Conservation (phyloP, 2,329 filamentous ascomycete species). For the Cladosporium velox region DNA sequence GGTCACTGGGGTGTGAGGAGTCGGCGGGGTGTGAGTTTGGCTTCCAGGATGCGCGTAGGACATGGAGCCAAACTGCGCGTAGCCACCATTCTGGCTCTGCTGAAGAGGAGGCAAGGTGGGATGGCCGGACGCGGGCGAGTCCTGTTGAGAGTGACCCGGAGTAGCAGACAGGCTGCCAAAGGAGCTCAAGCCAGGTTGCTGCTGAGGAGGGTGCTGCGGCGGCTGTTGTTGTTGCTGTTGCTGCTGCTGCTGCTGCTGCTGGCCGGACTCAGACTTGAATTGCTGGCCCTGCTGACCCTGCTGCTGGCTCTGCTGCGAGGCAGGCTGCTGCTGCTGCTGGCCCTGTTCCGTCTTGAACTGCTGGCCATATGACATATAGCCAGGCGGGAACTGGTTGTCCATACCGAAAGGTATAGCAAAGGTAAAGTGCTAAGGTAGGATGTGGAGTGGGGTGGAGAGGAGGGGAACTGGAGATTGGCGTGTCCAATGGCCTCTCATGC, state of each 20-base stretch:
- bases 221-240: constrained; percentile 28
- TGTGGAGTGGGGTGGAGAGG: constrained; percentile 23
- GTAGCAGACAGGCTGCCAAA: constrained; percentile 33
- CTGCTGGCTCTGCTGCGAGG: constrained; percentile 27
- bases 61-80: constrained; percentile 37
- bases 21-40: constrained; percentile 37
- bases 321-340: constrained; percentile 29
- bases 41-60: constrained; percentile 37
- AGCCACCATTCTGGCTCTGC: constrained; percentile 38
- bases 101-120: constrained; percentile 40
- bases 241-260: constrained; percentile 30
- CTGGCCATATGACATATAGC: constrained; percentile 31
- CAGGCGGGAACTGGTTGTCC: constrained; percentile 32
- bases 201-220: constrained; percentile 26
- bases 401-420: constrained; percentile 24
- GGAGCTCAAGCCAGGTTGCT: constrained; percentile 25
- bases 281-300: constrained; percentile 28
- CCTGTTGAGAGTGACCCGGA: constrained; percentile 26
- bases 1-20: constrained; percentile 38
- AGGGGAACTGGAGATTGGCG: constrained; percentile 23
- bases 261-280: constrained; percentile 25
- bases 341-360: constrained; percentile 25
- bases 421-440: constrained; percentile 20
- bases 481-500: constrained; percentile 23
- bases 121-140: constrained; percentile 27